Conservation (phyloP, 345 rosid genomes). For the Mercurialis annua region DNA sequence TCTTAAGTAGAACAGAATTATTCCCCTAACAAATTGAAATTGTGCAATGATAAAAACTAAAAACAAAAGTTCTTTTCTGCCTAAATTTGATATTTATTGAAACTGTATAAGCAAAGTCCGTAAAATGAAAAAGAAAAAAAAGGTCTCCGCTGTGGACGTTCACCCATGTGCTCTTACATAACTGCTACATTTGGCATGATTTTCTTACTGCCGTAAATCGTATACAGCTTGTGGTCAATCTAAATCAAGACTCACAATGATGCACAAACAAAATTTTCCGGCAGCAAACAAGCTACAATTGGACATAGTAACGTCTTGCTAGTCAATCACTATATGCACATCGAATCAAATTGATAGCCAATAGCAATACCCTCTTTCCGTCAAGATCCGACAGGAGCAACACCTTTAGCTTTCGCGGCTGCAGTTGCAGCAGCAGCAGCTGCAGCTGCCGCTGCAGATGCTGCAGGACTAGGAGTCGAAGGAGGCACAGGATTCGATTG, state of each 20-base stretch:
- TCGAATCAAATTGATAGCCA: conserved; percentile 16
- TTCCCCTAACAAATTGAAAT: too few species aligned
- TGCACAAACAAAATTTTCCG: conserved; percentile 21
- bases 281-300: conserved; percentile 28
- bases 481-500: conserved; percentile 70
- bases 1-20: not conserved
- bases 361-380: conserved; percentile 5
- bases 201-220: conserved; percentile 12
- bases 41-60: too few species aligned
- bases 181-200: conserved; percentile 15
- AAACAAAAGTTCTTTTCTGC: not conserved
- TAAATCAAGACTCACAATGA: conserved; percentile 13
- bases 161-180: conserved; percentile 9
- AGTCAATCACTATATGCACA: conserved; percentile 34
- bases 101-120: not conserved
- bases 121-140: too few species aligned
- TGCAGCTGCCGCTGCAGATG: conserved; percentile 52
- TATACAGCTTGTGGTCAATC: conserved; percentile 19
- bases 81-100: conserved; percentile 9
- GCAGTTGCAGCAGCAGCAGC: conserved; percentile 66
- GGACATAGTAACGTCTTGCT: not conserved
- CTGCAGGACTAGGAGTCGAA: conserved; percentile 50
- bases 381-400: conserved; percentile 86
- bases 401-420: conserved; percentile 66
- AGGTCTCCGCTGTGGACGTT: not conserved